Evolutionary conservation across 2,329 filamentous ascomycete species (phyloP).

Genomic region (Cercospora sojina): DNA sequence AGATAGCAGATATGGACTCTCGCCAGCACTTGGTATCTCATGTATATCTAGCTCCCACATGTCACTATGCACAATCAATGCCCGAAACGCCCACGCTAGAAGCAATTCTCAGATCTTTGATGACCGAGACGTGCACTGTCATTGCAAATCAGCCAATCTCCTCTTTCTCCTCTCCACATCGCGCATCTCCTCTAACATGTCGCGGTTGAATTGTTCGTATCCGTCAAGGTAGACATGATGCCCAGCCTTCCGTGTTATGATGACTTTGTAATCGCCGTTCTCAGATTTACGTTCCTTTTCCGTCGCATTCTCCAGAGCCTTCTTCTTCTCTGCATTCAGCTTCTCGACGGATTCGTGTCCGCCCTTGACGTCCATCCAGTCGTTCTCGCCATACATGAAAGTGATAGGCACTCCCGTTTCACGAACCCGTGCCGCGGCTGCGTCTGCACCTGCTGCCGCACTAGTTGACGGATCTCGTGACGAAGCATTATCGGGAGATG

Average conservation of each 20-base stretch:
- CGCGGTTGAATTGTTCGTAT: slow-evolving; percentile 66
- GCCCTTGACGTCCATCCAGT: slow-evolving; percentile 97
- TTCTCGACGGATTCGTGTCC: slow-evolving; percentile 78
- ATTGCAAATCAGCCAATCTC: slow-evolving; percentile 21
- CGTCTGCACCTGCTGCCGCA: slow-evolving; percentile 52
- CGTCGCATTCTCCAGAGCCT: slow-evolving; percentile 60
- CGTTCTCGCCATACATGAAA: slow-evolving; percentile 94
- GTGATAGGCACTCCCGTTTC: slow-evolving; percentile 69
- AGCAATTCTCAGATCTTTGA: background rate
- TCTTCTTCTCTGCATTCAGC: slow-evolving; percentile 65
- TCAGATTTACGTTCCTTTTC: slow-evolving; percentile 67
- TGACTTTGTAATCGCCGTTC: slow-evolving; percentile 77
- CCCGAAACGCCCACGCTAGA: background rate
- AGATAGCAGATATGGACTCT: too few species aligned
- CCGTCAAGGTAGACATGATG: slow-evolving; percentile 73
- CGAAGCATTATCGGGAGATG: slow-evolving; percentile 31
- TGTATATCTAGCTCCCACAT: background rate
- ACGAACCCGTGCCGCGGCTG: slow-evolving; percentile 60
- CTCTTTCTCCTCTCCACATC: slow-evolving; percentile 53
- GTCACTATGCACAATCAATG: background rate
- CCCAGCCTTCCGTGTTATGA: slow-evolving; percentile 70
- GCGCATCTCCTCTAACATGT: slow-evolving; percentile 65
- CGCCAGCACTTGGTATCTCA: background rate
- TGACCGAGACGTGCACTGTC: background rate
- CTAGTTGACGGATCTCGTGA: background rate